Evolutionary conservation across 2,329 filamentous ascomycete genomes (phyloP).

Genomic region (Cercospora berteroae): DNA sequence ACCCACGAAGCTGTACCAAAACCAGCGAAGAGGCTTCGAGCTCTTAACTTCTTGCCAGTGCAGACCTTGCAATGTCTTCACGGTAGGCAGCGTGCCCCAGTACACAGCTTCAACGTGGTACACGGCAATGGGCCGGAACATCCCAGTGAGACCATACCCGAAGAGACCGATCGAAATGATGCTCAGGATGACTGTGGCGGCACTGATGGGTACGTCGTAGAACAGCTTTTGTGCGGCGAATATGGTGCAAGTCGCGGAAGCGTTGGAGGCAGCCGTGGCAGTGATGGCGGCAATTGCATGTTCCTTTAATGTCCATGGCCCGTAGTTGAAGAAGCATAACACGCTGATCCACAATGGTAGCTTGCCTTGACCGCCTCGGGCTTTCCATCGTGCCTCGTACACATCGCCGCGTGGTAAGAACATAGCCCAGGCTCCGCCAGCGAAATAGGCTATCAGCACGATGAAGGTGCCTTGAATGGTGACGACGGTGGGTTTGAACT

Average conservation of each 20-base stretch:
- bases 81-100: constrained; percentile 54
- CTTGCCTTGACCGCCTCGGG: constrained; percentile 42
- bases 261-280: constrained; percentile 41
- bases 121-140: constrained; percentile 55
- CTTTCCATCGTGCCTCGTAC: constrained; percentile 51
- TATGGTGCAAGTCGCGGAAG: constrained; percentile 39
- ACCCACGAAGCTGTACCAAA: constrained; percentile 48
- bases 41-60: constrained; percentile 54
- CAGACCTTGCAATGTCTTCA: constrained; percentile 55
- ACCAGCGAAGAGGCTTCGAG: constrained; percentile 53
- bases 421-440: constrained; percentile 51
- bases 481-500: constrained; percentile 55
- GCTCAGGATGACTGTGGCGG: constrained; percentile 50
- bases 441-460: constrained; percentile 57
- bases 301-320: constrained; percentile 57
- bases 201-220: constrained; percentile 49
- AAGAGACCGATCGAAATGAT: constrained; percentile 57
- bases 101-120: constrained; percentile 59
- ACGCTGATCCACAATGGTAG: constrained; percentile 44
- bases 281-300: constrained; percentile 41
- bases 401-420: constrained; percentile 54
- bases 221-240: constrained; percentile 48
- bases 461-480: constrained; percentile 56
- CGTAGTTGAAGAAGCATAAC: constrained; percentile 51
- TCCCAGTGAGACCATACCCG: constrained; percentile 55